phyloP scores from a whole-genome alignment of 768 basidiomycete genomes.

The Candolleomyces efflorescens region DNA sequence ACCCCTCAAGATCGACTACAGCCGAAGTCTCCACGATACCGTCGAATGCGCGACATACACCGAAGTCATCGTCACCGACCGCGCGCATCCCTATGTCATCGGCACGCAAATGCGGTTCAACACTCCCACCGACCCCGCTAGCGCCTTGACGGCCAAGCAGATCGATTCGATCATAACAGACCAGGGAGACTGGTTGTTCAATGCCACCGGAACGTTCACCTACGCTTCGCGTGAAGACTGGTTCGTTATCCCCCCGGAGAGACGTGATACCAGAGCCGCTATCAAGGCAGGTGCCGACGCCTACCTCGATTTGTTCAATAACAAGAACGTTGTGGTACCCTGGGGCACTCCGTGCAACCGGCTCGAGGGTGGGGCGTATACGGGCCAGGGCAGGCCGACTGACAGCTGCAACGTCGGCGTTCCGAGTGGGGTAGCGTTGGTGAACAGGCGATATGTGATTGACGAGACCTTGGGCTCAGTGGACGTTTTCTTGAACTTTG shows the following conservation, averaged over 20 bases:
- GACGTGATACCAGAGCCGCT: not conserved
- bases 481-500: constrained; percentile 8
- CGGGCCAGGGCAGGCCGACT: not conserved
- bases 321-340: constrained; percentile 3
- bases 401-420: constrained; percentile 9
- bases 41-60: constrained; percentile 1
- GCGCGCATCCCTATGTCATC: constrained; percentile 5
- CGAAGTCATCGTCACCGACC: constrained; percentile 8
- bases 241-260: not conserved
- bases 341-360: constrained; percentile 8
- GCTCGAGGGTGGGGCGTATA: constrained; percentile 5
- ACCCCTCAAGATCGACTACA: not conserved
- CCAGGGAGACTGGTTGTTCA: constrained; percentile 8
- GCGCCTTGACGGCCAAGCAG: not conserved
- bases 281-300: constrained; percentile 7
- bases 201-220: constrained; percentile 7
- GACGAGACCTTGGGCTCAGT: constrained; percentile 11
- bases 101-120: constrained; percentile 4
- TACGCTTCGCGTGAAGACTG: constrained; percentile 3
- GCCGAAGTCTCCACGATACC: not conserved
- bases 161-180: constrained; percentile 8
- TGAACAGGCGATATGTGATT: constrained; percentile 10
- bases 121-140: not conserved
- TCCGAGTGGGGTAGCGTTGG: constrained; percentile 7
- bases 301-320: constrained; percentile 8